These are phyloP conservation scores for Yamadazyma diospyri DNA, from an alignment of 1,139 yeast genomes.

Conservation along the genomic window DNA sequence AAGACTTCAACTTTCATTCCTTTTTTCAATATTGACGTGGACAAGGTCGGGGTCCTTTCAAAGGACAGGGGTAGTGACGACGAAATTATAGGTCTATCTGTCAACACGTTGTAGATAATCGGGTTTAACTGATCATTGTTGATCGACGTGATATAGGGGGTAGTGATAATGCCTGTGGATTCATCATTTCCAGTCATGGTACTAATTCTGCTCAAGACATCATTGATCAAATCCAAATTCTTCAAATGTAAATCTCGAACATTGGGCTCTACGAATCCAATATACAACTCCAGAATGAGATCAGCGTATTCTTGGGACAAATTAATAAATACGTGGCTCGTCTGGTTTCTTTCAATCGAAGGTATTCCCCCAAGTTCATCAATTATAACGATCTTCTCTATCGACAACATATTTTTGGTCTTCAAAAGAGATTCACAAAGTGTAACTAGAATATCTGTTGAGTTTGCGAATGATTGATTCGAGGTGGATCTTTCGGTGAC, in stretches of 20 bases:
- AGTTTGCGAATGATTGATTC: constrained; percentile 28
- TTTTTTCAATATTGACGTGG: constrained; percentile 76
- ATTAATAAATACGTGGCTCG: constrained; percentile 87
- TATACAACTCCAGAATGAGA: constrained; percentile 57
- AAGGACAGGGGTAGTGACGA: constrained; percentile 84
- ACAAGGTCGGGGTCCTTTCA: constrained; percentile 57
- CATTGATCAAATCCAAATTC: constrained; percentile 55
- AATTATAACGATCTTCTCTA: constrained; percentile 78
- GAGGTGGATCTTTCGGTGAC: constrained; percentile 39
- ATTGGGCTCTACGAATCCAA: constrained; percentile 47
- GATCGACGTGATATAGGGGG: constrained; percentile 44
- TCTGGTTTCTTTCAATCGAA: constrained; percentile 71
- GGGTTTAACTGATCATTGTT: constrained; percentile 62
- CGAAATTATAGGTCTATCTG: constrained; percentile 90
- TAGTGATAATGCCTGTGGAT: constrained; percentile 41
- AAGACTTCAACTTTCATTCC: constrained; percentile 67
- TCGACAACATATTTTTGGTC: constrained; percentile 38
- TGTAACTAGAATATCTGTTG: constrained; percentile 30
- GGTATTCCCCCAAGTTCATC: constrained; percentile 91
- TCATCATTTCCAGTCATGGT: constrained; percentile 34
- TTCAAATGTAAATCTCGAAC: constrained; percentile 49
- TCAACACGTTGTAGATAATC: constrained; percentile 78
- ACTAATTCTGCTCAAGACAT: constrained; percentile 29
- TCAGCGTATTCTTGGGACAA: constrained; percentile 76
- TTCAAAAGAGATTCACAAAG: constrained; percentile 26